Base-by-base conservation (phyloP, 306 rosid genomes). In the Pterocarpus macrocarpus region DNA sequence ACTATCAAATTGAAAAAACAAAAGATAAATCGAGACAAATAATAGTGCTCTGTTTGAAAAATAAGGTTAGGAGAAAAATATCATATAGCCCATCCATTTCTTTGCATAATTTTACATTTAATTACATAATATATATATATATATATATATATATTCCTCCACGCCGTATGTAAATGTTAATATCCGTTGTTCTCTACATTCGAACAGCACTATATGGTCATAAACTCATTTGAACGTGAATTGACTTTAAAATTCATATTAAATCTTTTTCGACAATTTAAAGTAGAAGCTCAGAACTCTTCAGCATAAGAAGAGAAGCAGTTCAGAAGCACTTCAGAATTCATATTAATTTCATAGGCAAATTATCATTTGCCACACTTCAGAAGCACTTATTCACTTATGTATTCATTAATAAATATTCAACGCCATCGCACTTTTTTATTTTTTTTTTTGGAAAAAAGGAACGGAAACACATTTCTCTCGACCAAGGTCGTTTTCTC, bases 391-490 rank as follows among this genome's bases (percentile, higher is more conserved):
- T 64, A 3, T 35, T 62, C 68, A 7, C 74, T 64, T 63, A 49
- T 3, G 1, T 38, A 38, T 38, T 38, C 41, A 5, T 4, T 4
- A 38, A 38, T 38, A 56, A 16, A 16, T n/a, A 56, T 56, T n/a
- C 30, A 16, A n/a, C 30, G 2, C 14, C 53, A 47, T 47, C 2
- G 28, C 33, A n/a, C 8, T 16, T 10, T 17, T 6, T 7, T 57
- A 6, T 7, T 8, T 57, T 50, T 50, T 13, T 62, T n/a, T 0
- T 3, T 2, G 4, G 39, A 22, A 4, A 63, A 44, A 32, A 43
- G 9, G 28, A 39, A 76, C 4, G 44, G 13, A 76, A 63, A 49
- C 52, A 16, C 72, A 49, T 49, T n/a, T 45, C 44, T 76, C 63
- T 34, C 7, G 5, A 15, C 7, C 1, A 38, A 38, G 4, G 7